A percentile compares a stretch with the other conserved stretches of the same genome.
phyloP scores from a whole-genome alignment of 2,329 filamentous ascomycete species.

The Colletotrichum eleusines region DNA sequence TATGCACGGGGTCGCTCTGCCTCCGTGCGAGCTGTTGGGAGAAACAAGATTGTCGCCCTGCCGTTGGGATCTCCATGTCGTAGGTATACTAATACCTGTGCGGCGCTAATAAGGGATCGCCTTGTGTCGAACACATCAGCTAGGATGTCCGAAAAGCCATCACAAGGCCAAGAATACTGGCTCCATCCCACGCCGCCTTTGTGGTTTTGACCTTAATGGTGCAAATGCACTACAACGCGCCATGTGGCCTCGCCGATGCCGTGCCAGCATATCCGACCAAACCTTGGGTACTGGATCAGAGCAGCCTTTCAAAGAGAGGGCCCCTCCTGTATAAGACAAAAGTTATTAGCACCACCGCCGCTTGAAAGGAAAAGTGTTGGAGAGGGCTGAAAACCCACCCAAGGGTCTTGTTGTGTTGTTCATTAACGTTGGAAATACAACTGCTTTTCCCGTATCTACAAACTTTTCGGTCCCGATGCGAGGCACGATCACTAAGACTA shows the following conservation, averaged over 20 bases:
- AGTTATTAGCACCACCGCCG: too few relatives aligned
- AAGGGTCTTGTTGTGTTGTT: neutral
- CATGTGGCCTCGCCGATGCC: neutral
- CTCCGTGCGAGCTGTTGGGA: neutral
- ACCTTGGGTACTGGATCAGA: too few relatives aligned
- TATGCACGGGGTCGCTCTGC: neutral
- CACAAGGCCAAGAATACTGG: neutral
- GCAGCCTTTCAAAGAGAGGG: neutral
- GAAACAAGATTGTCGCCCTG: neutral
- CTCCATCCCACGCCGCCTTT: neutral
- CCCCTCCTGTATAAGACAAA: too few relatives aligned
- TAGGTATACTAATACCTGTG: too few relatives aligned
- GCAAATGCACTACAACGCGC: too few relatives aligned
- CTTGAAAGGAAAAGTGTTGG: neutral
- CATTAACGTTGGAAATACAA: neutral
- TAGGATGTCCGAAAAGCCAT: neutral
- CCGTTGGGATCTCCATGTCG: neutral
- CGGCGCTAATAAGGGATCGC: too few relatives aligned
- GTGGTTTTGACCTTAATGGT: neutral
- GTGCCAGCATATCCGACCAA: neutral
- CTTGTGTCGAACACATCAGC: too few relatives aligned
- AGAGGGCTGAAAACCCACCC: neutral
- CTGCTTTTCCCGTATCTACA: neutral
- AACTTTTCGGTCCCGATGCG: conserved; percentile 9
- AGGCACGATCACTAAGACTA: conserved; percentile 8